A percentile compares a stretch with the other conserved stretches of the same genome.
Conservation (phyloP, 306 rosid species). For the Betula pendula region DNA sequence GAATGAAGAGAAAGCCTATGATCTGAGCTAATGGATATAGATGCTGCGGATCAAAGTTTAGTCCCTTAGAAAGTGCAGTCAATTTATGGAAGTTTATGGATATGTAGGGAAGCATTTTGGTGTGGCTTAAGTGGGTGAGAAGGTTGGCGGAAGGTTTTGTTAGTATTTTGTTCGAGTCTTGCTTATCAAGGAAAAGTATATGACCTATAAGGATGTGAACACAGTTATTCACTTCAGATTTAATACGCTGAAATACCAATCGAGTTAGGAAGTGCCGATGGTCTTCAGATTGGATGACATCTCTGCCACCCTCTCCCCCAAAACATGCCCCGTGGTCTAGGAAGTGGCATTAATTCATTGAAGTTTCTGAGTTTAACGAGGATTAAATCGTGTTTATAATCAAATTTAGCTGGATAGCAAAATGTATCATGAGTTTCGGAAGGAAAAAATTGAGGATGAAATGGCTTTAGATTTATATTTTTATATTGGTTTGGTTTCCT, state of each 20-base stretch:
- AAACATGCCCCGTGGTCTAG: too few species aligned
- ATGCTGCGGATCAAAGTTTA: not conserved
- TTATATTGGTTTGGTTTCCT: too few species aligned
- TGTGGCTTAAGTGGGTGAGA: not conserved
- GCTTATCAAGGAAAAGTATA: not conserved
- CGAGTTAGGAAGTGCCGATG: not conserved
- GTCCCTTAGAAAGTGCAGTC: not conserved
- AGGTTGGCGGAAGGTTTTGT: not conserved
- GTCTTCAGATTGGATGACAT: not conserved
- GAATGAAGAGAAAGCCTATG: not conserved
- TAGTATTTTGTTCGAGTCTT: not conserved
- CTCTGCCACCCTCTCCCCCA: too few species aligned
- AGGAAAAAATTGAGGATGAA: too few species aligned
- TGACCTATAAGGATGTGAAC: not conserved
- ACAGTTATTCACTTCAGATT: not conserved
- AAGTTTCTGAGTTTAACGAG: not conserved
- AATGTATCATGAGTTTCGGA: not conserved
- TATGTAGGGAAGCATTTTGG: not conserved
- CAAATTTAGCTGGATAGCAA: not conserved
- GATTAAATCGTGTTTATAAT: not conserved
- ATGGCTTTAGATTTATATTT: too few species aligned
- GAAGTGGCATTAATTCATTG: too few species aligned
- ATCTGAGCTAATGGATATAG: not conserved
- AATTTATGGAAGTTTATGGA: not conserved
- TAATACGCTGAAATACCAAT: not conserved